phyloP scores from a whole-genome alignment of 305 asterid species.

The Fraxinus floribunda region DNA sequence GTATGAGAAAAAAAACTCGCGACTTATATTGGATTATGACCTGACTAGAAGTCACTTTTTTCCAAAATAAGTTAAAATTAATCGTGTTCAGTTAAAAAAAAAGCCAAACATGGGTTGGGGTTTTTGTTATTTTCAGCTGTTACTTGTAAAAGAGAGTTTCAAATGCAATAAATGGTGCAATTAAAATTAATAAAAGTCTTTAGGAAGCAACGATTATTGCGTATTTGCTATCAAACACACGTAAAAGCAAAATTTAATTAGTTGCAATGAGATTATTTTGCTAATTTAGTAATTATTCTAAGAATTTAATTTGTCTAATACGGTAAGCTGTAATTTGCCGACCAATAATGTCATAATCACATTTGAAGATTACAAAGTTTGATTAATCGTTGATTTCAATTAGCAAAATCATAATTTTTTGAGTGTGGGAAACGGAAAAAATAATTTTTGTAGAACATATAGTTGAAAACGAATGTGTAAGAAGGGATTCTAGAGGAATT shows the following conservation, averaged over 20 bases:
- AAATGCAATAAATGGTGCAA: neutral
- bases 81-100: neutral
- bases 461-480: no score
- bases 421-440: no score
- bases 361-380: neutral
- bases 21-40: conserved; percentile 1
- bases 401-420: neutral
- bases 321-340: neutral
- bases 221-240: neutral
- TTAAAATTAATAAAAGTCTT: neutral
- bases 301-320: neutral
- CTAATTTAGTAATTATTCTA: neutral
- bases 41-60: neutral
- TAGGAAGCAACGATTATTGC: conserved; percentile 1
- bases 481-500: no score
- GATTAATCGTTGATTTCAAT: neutral
- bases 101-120: neutral
- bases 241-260: neutral
- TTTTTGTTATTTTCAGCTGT: neutral
- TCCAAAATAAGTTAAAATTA: neutral
- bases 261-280: neutral
- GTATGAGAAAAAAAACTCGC: conserved; percentile 24
- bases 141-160: neutral
- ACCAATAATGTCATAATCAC: neutral
- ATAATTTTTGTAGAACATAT: no score